Conservation (phyloP, 306 rosid species). For the Cyamopsis tetragonoloba region DNA sequence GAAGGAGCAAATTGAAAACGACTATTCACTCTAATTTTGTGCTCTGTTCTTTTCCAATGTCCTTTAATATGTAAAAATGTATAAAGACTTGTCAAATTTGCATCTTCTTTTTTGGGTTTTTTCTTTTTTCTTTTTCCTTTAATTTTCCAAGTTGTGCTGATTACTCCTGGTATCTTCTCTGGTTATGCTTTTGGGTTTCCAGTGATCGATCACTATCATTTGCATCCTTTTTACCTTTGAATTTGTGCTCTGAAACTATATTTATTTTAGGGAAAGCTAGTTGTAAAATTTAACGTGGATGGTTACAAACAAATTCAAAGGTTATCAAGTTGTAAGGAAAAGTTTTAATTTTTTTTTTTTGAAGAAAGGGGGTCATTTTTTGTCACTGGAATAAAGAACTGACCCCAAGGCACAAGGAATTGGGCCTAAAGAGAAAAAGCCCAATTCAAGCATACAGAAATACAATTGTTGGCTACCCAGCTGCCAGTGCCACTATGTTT, state of each 20-base stretch:
- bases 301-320: too few relatives aligned
- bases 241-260: neutral
- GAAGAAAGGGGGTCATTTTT: too few relatives aligned
- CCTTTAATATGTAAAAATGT: neutral
- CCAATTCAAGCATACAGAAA: too few relatives aligned
- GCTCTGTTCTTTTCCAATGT: slow-evolving; percentile 39
- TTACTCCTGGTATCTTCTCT: slow-evolving; percentile 7
- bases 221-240: neutral
- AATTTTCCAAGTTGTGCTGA: neutral
- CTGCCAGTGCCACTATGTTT: too few relatives aligned
- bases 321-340: too few relatives aligned
- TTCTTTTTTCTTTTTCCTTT: neutral
- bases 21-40: slow-evolving; percentile 24
- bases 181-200: slow-evolving; percentile 12
- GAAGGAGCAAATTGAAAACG: slow-evolving; percentile 34
- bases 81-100: slow-evolving; percentile 26
- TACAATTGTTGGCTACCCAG: too few relatives aligned
- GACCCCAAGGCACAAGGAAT: too few relatives aligned
- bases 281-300: too few relatives aligned
- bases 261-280: neutral
- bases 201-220: slow-evolving; percentile 18
- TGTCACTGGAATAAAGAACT: too few relatives aligned
- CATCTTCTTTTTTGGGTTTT: neutral
- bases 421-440: too few relatives aligned
- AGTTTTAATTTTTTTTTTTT: too few relatives aligned